A percentile compares a stretch with the other conserved stretches of the same genome.
Conservation (phyloP, 2,329 filamentous ascomycete genomes). For the Boeremia exigua region DNA sequence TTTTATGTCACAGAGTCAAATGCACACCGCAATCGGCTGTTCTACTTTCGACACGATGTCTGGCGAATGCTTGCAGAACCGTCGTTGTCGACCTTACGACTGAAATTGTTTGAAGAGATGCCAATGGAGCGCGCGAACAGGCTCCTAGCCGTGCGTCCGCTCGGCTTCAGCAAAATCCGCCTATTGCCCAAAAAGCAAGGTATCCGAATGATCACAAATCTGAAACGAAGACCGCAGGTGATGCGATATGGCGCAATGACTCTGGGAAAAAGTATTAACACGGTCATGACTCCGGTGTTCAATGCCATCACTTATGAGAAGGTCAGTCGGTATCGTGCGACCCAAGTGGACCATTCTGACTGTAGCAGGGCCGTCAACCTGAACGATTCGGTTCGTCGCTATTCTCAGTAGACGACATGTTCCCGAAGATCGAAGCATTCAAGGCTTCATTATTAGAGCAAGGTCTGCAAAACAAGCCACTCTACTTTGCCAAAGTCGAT, state of each 20-base stretch:
- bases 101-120: slow-evolving; percentile 80
- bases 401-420: slow-evolving; percentile 82
- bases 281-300: slow-evolving; percentile 74
- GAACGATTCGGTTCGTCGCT: slow-evolving; percentile 76
- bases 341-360: slow-evolving; percentile 11
- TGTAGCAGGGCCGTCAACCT: slow-evolving; percentile 49
- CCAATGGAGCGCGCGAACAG: slow-evolving; percentile 61
- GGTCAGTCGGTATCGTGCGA: slow-evolving; percentile 49
- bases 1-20: slow-evolving; percentile 96
- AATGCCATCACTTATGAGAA: slow-evolving; percentile 81
- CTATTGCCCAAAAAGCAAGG: slow-evolving; percentile 80
- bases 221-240: slow-evolving; percentile 68
- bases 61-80: slow-evolving; percentile 82
- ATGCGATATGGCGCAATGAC: slow-evolving; percentile 59
- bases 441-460: slow-evolving; percentile 56
- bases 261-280: slow-evolving; percentile 72
- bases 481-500: slow-evolving; percentile 93
- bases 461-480: slow-evolving; percentile 45
- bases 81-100: slow-evolving; percentile 70
- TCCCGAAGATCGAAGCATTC: slow-evolving; percentile 74
- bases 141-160: slow-evolving; percentile 65
- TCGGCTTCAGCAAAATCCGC: slow-evolving; percentile 81
- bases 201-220: slow-evolving; percentile 85
- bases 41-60: slow-evolving; percentile 93
- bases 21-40: slow-evolving; percentile 77